Evolutionary conservation across 2,329 filamentous ascomycete species (phyloP).

Genomic region (Onygenales sp.): DNA sequence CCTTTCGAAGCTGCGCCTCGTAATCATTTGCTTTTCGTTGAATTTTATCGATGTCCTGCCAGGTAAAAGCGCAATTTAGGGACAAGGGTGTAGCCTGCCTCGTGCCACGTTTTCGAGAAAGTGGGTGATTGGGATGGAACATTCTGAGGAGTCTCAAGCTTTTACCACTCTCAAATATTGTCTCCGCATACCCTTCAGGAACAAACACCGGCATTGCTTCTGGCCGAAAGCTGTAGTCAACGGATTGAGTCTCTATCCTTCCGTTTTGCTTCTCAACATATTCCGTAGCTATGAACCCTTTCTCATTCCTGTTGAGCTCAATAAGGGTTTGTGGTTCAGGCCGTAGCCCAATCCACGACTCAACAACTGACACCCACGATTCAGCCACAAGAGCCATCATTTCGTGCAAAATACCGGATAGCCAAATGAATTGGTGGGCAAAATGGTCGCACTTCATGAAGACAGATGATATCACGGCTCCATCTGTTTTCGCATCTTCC

Average conservation of each 20-base stretch:
- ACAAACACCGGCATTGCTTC: constrained; percentile 64
- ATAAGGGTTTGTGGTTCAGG: constrained; percentile 46
- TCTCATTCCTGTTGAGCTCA: constrained; percentile 41
- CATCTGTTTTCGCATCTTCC: constrained; percentile 45
- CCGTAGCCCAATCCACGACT: constrained; percentile 66
- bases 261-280: constrained; percentile 52
- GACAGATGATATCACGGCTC: constrained; percentile 51
- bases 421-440: constrained; percentile 53
- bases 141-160: constrained; percentile 63
- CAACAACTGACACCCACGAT: constrained; percentile 59
- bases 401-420: constrained; percentile 57
- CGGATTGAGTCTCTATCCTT: constrained; percentile 49
- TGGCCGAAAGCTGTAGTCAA: constrained; percentile 44
- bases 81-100: constrained; percentile 43
- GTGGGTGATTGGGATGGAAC: constrained; percentile 62
- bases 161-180: constrained; percentile 70
- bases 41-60: constrained; percentile 58
- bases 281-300: constrained; percentile 54
- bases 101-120: constrained; percentile 47
- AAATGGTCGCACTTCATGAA: constrained; percentile 54
- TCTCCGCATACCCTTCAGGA: constrained; percentile 55
- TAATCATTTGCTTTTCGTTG: constrained; percentile 48
- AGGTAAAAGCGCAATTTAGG: constrained; percentile 61
- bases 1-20: constrained; percentile 25
- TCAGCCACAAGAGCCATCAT: constrained; percentile 53